Evolutionary conservation across 2,329 filamentous ascomycete species (phyloP).

Genomic region (Fusarium coffeatum): DNA sequence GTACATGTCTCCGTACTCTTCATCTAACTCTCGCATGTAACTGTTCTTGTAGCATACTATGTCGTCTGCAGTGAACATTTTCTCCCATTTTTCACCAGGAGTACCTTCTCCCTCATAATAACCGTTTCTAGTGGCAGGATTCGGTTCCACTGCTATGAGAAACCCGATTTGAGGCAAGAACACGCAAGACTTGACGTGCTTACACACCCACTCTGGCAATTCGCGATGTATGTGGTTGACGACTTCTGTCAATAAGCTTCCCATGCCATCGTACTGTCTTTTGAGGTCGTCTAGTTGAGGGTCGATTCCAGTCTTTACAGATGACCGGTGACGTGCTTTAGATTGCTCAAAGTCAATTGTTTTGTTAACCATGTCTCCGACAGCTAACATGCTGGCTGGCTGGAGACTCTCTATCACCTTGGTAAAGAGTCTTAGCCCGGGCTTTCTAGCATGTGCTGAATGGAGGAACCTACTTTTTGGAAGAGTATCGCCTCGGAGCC

Average conservation of each 20-base stretch:
- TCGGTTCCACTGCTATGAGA: constrained; percentile 76
- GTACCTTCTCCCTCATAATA: constrained; percentile 71
- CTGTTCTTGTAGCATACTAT: constrained; percentile 87
- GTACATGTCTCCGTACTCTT: constrained; percentile 85
- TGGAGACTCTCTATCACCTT: constrained; percentile 72
- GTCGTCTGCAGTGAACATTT: constrained; percentile 77
- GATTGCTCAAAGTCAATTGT: constrained; percentile 86
- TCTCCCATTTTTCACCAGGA: constrained; percentile 75
- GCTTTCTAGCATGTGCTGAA: not conserved
- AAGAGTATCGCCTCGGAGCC: constrained; percentile 37
- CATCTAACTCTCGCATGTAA: constrained; percentile 83
- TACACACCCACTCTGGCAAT: constrained; percentile 69
- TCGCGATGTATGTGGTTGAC: constrained; percentile 70
- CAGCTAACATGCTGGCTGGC: constrained; percentile 66
- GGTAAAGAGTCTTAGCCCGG: constrained; percentile 14
- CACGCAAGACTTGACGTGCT: constrained; percentile 77
- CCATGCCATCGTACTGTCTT: constrained; percentile 80
- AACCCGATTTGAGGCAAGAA: constrained; percentile 95
- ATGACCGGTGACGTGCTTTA: constrained; percentile 74
- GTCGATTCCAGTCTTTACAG: constrained; percentile 79
- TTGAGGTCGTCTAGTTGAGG: constrained; percentile 81
- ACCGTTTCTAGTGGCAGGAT: constrained; percentile 63
- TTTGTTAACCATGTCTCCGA: constrained; percentile 78
- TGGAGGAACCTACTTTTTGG: constrained; percentile 56
- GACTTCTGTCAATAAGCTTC: constrained; percentile 76